Conservation (phyloP, 345 rosid genomes). For the Turritis glabra region DNA sequence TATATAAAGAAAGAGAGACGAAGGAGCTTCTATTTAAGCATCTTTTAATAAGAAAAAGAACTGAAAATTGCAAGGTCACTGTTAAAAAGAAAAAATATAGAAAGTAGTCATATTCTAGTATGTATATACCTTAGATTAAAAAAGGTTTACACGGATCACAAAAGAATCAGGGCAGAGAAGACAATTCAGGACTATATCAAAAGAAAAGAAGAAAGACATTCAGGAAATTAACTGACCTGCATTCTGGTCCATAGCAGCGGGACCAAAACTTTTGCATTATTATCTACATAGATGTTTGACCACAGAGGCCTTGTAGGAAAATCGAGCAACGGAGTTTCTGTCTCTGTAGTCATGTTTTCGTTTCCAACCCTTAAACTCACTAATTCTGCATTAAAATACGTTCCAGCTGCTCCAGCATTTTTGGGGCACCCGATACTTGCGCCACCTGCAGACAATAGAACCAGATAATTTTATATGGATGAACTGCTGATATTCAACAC, state of each 20-base stretch:
- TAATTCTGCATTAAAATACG: conserved; percentile 82
- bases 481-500: conserved; percentile 14
- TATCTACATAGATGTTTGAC: conserved; percentile 94
- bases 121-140: background rate
- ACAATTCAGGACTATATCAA: background rate
- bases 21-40: conserved; percentile 21
- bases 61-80: background rate
- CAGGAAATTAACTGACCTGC: conserved; percentile 59
- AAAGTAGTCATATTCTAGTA: conserved; percentile 7
- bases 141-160: conserved; percentile 5
- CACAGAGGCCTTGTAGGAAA: conserved; percentile 78
- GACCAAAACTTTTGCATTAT: conserved; percentile 89
- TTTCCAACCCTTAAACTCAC: conserved; percentile 86
- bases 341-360: conserved; percentile 78
- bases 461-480: background rate
- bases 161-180: conserved; percentile 9
- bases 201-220: background rate
- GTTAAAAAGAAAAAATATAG: background rate
- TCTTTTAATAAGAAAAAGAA: background rate
- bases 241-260: conserved; percentile 96
- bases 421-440: conserved; percentile 74
- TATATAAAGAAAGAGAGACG: conserved; percentile 22
- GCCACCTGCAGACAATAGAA: conserved; percentile 62
- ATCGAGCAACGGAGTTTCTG: conserved; percentile 93
- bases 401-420: conserved; percentile 99